Conservation (phyloP, 2,329 filamentous ascomycete species). For the Pseudogymnoascus sp. region DNA sequence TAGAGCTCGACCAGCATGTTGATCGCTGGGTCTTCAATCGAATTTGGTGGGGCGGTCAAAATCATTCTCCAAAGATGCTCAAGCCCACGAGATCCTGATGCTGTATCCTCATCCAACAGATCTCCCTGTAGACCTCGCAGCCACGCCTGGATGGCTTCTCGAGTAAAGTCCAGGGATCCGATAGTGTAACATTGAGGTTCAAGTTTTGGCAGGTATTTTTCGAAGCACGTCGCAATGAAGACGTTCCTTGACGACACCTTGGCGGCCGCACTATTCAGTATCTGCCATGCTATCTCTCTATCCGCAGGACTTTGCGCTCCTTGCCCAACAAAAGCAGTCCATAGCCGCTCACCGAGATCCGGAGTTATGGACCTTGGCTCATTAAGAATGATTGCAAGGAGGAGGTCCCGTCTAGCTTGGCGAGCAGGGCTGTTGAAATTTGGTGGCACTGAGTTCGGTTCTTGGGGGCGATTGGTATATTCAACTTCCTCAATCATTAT, state of each 20-base stretch:
- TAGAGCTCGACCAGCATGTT: conserved; percentile 68
- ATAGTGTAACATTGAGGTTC: conserved; percentile 51
- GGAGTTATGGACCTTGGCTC: conserved; percentile 55
- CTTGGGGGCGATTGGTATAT: conserved; percentile 26
- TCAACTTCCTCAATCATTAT: conserved; percentile 60
- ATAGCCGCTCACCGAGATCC: conserved; percentile 57
- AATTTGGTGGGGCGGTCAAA: conserved; percentile 56
- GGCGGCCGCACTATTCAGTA: conserved; percentile 45
- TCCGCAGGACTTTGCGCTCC: conserved; percentile 52
- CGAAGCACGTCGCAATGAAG: conserved; percentile 48
- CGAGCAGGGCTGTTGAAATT: conserved; percentile 35
- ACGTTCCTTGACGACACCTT: conserved; percentile 42
- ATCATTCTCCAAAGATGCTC: conserved; percentile 82
- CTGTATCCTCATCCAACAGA: conserved; percentile 44
- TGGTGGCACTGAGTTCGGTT: conserved; percentile 24
- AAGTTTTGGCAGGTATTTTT: conserved; percentile 49
- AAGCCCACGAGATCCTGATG: conserved; percentile 45
- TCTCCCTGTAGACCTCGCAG: conserved; percentile 39
- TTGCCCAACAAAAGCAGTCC: conserved; percentile 65
- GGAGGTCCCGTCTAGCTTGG: conserved; percentile 49
- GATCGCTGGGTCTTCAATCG: conserved; percentile 62
- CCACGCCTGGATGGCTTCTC: conserved; percentile 41
- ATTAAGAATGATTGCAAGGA: conserved; percentile 50
- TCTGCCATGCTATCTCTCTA: conserved; percentile 61
- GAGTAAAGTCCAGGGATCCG: conserved; percentile 57